Percentiles rank a stretch among this genome's conserved stretches.
These are phyloP conservation scores for Zygoascus bituminiphila DNA, from an alignment of 805 yeast genomes.

Conservation along the genomic window DNA sequence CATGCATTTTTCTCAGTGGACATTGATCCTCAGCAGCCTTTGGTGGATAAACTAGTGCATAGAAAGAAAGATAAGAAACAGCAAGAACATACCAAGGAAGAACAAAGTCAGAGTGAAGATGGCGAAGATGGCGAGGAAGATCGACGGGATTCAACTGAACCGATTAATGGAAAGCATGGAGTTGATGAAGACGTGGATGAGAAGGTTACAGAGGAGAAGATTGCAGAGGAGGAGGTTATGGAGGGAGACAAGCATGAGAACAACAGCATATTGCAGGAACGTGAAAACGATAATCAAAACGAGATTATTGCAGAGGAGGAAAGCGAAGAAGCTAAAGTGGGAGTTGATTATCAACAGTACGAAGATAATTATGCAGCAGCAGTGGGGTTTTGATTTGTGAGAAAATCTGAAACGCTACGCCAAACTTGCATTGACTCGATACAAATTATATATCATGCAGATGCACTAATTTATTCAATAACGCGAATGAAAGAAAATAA, in stretches of 20 bases:
- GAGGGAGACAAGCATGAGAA: neutral
- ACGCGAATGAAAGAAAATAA: too few relatives aligned
- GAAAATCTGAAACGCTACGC: too few relatives aligned
- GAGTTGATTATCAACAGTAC: neutral
- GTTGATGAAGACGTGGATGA: neutral
- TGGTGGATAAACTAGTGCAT: neutral
- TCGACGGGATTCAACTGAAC: neutral
- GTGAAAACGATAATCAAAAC: neutral
- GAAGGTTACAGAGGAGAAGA: neutral
- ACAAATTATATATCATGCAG: too few relatives aligned
- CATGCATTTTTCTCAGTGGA: conserved; percentile 51
- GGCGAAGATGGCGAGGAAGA: neutral
- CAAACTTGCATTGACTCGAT: too few relatives aligned
- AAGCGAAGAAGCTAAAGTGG: neutral
- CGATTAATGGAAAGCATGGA: neutral
- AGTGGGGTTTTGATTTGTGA: neutral
- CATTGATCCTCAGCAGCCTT: neutral
- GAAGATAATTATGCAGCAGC: neutral
- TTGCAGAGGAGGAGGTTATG: neutral
- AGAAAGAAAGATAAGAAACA: neutral
- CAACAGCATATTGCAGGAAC: neutral
- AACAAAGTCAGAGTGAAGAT: neutral
- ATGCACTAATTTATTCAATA: too few relatives aligned
- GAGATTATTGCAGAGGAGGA: neutral
- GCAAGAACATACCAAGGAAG: neutral